Evolutionary conservation across 1,284 basidiomycete species (phyloP), one percentile per base, ranked within the genome.

Genomic region (Marasmius sp.): DNA sequence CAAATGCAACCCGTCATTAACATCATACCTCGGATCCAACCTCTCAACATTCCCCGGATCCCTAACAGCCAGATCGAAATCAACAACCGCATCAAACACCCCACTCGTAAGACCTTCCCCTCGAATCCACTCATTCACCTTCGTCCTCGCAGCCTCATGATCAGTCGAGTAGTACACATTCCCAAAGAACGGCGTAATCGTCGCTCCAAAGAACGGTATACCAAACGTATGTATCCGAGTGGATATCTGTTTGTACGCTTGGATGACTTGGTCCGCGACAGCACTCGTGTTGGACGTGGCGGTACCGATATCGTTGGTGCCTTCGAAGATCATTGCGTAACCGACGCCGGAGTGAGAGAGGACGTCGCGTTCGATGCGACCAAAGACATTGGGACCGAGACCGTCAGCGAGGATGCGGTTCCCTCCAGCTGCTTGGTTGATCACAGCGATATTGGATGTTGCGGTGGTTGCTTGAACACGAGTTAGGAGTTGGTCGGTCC

Each of bases 301-400:
- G 3, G 71, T 73, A 6, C 81, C 82, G 59, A 83, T 81, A 72
- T 83, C 81, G 74, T 83, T 84, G 47, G 82, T 79, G 58, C 82
- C 82, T 66, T 83, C 81, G 67, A 82, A 84, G 66, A 83, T 76
- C 74, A 84, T 79, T 33, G 74, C 78, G 70, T 74, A 82, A 43
- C 70, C 70, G 37, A 81, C 75, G 27, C 77, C 77, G 12, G 79
- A 71, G 39, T 82, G 81, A 3, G 79, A 64, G 54, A 84, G 74
- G 38, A 82, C 81, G 68, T 84, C 82, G 3, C 82, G 74, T 63
- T 82, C 80, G 69, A 83, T 77, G 20, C 82, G 79, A 12, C 77
- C 74, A 14, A 81, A 66, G 9, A 76, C 79, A 65, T 77, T 80
- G 2, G 82, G 81, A 0, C 82, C 82, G 3, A 80, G 74, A 1